A percentile compares a stretch with the other conserved stretches of the same genome.
Conservation (phyloP, 768 basidiomycete genomes). For the Kwoniella botswanensis region DNA sequence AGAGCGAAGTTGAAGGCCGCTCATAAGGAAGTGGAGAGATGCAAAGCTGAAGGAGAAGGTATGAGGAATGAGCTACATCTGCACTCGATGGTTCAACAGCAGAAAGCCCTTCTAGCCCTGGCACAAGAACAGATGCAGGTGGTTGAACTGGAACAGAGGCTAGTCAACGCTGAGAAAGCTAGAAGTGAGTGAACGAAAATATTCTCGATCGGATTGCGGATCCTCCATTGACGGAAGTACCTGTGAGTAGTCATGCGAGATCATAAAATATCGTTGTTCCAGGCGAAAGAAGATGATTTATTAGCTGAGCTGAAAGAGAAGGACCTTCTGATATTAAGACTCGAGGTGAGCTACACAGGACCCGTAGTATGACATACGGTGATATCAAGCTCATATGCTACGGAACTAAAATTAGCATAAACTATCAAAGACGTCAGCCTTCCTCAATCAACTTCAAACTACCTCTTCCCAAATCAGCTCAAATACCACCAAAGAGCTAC, state of each 20-base stretch:
- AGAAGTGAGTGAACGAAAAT: slow-evolving; percentile 32
- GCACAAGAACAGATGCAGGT: slow-evolving; percentile 49
- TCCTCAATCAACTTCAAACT: slow-evolving; percentile 33
- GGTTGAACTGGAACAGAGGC: slow-evolving; percentile 46
- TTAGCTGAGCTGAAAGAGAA: slow-evolving; percentile 37
- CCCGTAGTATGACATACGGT: no score
- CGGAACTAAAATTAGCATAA: slow-evolving; percentile 17
- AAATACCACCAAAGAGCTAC: slow-evolving; percentile 10
- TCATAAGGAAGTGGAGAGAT: slow-evolving; percentile 36
- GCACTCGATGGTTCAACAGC: slow-evolving; percentile 41
- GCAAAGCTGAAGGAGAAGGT: slow-evolving; percentile 36
- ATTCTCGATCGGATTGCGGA: background rate
- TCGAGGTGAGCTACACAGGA: slow-evolving; percentile 31
- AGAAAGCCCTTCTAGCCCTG: slow-evolving; percentile 44
- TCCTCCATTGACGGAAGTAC: no score
- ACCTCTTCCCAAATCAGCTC: slow-evolving; percentile 4
- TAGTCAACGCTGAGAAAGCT: slow-evolving; percentile 42
- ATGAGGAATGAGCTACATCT: slow-evolving; percentile 52
- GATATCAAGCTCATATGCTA: no score
- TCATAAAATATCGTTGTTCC: slow-evolving; percentile 48
- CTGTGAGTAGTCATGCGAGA: slow-evolving; percentile 47
- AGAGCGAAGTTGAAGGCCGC: background rate
- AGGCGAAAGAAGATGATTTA: slow-evolving; percentile 46
- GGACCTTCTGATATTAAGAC: slow-evolving; percentile 33
- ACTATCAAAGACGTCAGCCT: slow-evolving; percentile 31